These are phyloP conservation scores for Beauveria varroae DNA, from an alignment of 2,329 filamentous ascomycete species.

Conservation along the genomic window DNA sequence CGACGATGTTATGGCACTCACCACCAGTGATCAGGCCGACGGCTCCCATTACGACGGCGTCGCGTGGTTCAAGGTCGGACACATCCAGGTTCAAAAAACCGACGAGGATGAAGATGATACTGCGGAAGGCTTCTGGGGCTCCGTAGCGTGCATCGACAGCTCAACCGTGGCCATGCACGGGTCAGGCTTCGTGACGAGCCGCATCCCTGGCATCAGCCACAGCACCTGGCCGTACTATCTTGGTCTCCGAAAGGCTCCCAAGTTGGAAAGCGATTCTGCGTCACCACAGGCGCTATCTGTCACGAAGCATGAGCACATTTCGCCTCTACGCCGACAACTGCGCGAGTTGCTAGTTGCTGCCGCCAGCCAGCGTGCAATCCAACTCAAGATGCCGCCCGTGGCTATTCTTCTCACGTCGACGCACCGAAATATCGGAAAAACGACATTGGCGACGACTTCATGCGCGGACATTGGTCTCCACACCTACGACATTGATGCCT, in stretches of 20 bases:
- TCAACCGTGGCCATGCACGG: slow-evolving; percentile 84
- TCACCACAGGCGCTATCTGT: slow-evolving; percentile 36
- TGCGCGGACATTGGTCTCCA: slow-evolving; percentile 88
- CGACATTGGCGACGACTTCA: slow-evolving; percentile 66
- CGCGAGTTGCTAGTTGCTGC: slow-evolving; percentile 82
- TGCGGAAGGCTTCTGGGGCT: slow-evolving; percentile 71
- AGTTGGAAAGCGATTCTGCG: slow-evolving; percentile 27
- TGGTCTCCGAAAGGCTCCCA: slow-evolving; percentile 62
- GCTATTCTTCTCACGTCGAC: slow-evolving; percentile 85
- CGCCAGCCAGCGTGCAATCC: slow-evolving; percentile 78
- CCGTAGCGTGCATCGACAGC: slow-evolving; percentile 78
- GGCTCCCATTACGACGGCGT: slow-evolving; percentile 48
- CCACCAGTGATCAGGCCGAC: slow-evolving; percentile 29
- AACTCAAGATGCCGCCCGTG: slow-evolving; percentile 78
- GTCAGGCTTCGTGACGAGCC: slow-evolving; percentile 77
- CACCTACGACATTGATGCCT: slow-evolving; percentile 80
- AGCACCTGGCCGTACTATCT: slow-evolving; percentile 90
- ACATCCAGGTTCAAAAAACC: slow-evolving; percentile 51
- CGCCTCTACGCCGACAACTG: slow-evolving; percentile 60
- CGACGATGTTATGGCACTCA: slow-evolving; percentile 59
- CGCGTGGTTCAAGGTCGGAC: slow-evolving; percentile 88
- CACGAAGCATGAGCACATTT: slow-evolving; percentile 42
- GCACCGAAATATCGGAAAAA: slow-evolving; percentile 88
- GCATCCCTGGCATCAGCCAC: slow-evolving; percentile 66
- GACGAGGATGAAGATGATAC: slow-evolving; percentile 52